Percentiles rank a stretch among this genome's conserved stretches.
Evolutionary conservation across 2,329 filamentous ascomycete species (phyloP).

Genomic region (Microsporum audouinii): DNA sequence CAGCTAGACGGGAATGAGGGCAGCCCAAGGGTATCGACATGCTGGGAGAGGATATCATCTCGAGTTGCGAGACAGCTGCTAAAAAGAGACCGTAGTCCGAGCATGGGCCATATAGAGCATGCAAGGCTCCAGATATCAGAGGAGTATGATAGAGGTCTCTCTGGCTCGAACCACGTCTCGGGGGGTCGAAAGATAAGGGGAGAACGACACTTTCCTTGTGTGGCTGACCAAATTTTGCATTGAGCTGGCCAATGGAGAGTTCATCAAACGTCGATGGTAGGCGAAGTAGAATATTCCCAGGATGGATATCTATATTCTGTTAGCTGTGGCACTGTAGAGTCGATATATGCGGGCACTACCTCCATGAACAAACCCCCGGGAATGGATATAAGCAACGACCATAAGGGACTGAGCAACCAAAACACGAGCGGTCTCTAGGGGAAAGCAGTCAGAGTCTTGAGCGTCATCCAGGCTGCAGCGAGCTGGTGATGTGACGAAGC

Average conservation of each 20-base stretch:
- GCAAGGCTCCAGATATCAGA: slow-evolving; percentile 23
- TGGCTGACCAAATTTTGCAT: slow-evolving; percentile 19
- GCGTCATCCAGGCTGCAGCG: slow-evolving; percentile 16
- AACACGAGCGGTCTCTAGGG: slow-evolving; percentile 13
- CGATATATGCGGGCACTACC: slow-evolving; percentile 3
- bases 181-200: slow-evolving; percentile 17
- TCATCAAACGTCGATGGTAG: slow-evolving; percentile 13
- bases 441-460: slow-evolving; percentile 14
- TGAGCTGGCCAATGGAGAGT: slow-evolving; percentile 18
- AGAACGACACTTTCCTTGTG: slow-evolving; percentile 15
- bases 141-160: slow-evolving; percentile 15
- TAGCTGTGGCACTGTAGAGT: not conserved
- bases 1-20: slow-evolving; percentile 13
- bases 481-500: slow-evolving; percentile 16
- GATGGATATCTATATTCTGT: slow-evolving; percentile 16
- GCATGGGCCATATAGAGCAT: slow-evolving; percentile 21
- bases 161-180: slow-evolving; percentile 19
- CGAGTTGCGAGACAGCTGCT: slow-evolving; percentile 5
- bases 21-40: slow-evolving; percentile 14
- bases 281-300: slow-evolving; percentile 16
- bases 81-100: slow-evolving; percentile 19
- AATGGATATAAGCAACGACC: slow-evolving; percentile 17
- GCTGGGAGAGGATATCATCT: slow-evolving; percentile 12
- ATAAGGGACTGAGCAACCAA: slow-evolving; percentile 13
- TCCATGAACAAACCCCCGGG: slow-evolving; percentile 18